A percentile compares a stretch with the other conserved stretches of the same genome.
Conservation (phyloP, 345 rosid species). For the Pugionium cornutum region DNA sequence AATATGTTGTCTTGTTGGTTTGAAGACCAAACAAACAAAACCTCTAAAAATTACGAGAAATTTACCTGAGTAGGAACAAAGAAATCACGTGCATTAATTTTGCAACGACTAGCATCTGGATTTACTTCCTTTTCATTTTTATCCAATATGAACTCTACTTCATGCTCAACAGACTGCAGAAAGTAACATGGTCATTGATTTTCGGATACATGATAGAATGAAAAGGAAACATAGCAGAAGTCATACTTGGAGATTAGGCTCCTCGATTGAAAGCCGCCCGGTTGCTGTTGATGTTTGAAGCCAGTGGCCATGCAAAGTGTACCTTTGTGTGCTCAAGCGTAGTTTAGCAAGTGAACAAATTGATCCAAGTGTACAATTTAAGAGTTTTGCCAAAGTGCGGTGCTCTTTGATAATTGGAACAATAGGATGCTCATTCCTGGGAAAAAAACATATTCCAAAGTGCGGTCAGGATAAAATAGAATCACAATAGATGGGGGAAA, state of each 20-base stretch:
- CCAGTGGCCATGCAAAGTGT: slow-evolving; percentile 88
- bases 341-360: slow-evolving; percentile 80
- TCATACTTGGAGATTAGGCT: slow-evolving; percentile 96
- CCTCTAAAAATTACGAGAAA: slow-evolving; percentile 10
- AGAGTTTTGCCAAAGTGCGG: slow-evolving; percentile 84
- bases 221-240: slow-evolving; percentile 20
- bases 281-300: slow-evolving; percentile 97
- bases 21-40: slow-evolving; percentile 26
- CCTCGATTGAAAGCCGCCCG: slow-evolving; percentile 96
- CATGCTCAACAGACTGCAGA: slow-evolving; percentile 90
- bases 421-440: slow-evolving; percentile 89
- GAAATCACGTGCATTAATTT: slow-evolving; percentile 85
- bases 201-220: slow-evolving; percentile 9
- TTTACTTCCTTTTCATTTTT: slow-evolving; percentile 49
- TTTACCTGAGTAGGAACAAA: slow-evolving; percentile 89
- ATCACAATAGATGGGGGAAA: slow-evolving; percentile 5
- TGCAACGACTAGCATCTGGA: slow-evolving; percentile 44
- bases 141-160: slow-evolving; percentile 63
- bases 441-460: slow-evolving; percentile 32
- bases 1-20: slow-evolving; percentile 20
- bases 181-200: slow-evolving; percentile 20
- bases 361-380: slow-evolving; percentile 84
- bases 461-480: slow-evolving; percentile 17
- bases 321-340: slow-evolving; percentile 62
- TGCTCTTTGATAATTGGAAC: slow-evolving; percentile 90